A percentile compares a stretch with the other conserved stretches of the same genome.
These are phyloP conservation scores for Amborella trichopoda DNA, from an alignment of 164 flowering plant genomes.

Conservation along the genomic window DNA sequence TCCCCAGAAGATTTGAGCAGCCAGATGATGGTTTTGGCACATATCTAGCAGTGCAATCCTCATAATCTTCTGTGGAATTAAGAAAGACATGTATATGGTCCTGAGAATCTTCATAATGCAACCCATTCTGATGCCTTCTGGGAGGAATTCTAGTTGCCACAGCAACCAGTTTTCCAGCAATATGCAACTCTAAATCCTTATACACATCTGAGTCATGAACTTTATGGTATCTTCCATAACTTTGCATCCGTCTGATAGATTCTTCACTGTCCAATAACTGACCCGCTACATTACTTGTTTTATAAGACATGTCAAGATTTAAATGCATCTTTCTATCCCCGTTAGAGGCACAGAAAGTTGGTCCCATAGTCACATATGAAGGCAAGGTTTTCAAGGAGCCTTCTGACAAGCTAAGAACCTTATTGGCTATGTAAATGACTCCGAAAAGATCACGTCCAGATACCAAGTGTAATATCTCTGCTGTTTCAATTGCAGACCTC, in stretches of 20 bases:
- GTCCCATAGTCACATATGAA: constrained; percentile 16
- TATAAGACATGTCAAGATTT: no score
- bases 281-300: background rate
- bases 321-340: constrained; percentile 16
- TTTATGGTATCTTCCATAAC: background rate
- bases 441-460: constrained; percentile 92
- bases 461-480: constrained; percentile 89
- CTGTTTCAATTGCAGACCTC: constrained; percentile 55
- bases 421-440: constrained; percentile 41
- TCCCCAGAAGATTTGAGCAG: constrained; percentile 45
- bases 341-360: constrained; percentile 8
- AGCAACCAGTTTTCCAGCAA: constrained; percentile 68
- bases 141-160: constrained; percentile 67
- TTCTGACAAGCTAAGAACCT: constrained; percentile 32
- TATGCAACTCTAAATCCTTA: constrained; percentile 67
- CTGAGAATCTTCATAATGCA: constrained; percentile 31
- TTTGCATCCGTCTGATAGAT: constrained; percentile 9
- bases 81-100: constrained; percentile 79
- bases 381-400: constrained; percentile 21
- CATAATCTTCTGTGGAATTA: constrained; percentile 21
- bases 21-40: constrained; percentile 13
- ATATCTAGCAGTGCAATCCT: constrained; percentile 5
- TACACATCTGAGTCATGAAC: constrained; percentile 43
- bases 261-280: background rate
- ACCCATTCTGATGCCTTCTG: constrained; percentile 17